Evolutionary conservation across 139 green algal species (phyloP).

Genomic region (Micromonas pusilla): DNA sequence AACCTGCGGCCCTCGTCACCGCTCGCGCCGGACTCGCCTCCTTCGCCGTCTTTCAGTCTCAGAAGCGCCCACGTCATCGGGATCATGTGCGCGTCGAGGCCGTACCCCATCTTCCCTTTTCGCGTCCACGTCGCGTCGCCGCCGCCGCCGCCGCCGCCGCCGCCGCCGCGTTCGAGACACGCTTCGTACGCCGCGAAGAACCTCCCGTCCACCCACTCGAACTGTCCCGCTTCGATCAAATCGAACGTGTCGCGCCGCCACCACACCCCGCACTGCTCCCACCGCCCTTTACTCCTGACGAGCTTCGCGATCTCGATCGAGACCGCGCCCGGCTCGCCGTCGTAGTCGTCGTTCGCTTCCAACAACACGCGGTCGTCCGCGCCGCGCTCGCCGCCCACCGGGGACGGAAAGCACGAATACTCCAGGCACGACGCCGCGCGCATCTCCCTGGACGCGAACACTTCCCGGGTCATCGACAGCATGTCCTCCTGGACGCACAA

Average conservation of each 20-base stretch:
- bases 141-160: no score
- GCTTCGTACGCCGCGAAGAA: not conserved
- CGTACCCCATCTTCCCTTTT: not conserved
- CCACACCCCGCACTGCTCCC: not conserved
- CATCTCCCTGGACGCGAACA: not conserved
- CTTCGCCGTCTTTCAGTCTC: not conserved
- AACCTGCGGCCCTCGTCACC: not conserved
- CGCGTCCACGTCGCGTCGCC: no score
- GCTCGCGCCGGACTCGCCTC: not conserved
- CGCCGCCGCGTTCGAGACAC: not conserved
- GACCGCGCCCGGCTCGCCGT: not conserved
- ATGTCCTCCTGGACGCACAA: not conserved
- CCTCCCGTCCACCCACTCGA: not conserved
- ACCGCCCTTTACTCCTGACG: not conserved
- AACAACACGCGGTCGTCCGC: not conserved
- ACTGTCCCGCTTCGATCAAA: not conserved
- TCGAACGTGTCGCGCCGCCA: not conserved
- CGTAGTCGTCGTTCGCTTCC: not conserved
- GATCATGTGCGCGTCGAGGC: not conserved
- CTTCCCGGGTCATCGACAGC: not conserved
- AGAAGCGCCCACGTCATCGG: not conserved
- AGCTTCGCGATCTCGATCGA: not conserved
- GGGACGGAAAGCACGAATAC: not conserved
- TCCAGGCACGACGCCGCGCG: not conserved
- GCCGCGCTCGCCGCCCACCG: not conserved